A percentile compares a stretch with the other conserved stretches of the same genome.
These are phyloP conservation scores for Calonectria hongkongensis DNA, from an alignment of 2,329 filamentous ascomycete genomes.

Conservation along the genomic window DNA sequence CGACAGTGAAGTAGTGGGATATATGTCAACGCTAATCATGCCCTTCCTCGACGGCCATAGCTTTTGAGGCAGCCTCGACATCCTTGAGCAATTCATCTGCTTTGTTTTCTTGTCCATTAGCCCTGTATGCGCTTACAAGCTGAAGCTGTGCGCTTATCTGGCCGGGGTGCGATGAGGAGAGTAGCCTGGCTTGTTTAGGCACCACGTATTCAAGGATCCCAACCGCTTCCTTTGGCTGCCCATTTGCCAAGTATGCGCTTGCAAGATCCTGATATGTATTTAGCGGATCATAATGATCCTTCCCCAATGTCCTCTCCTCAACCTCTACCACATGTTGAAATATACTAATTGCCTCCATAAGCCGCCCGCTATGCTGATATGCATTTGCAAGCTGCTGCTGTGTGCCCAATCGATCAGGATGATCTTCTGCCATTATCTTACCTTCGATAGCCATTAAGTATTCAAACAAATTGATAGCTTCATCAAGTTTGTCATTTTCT, in stretches of 20 bases:
- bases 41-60: background rate
- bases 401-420: background rate
- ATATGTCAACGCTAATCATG: background rate
- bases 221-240: background rate
- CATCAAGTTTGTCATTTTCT: background rate
- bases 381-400: background rate
- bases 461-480: conserved; percentile 30
- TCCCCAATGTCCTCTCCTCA: background rate
- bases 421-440: background rate
- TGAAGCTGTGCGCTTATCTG: background rate
- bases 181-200: background rate
- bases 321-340: conserved; percentile 24
- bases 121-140: background rate
- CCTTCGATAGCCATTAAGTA: conserved; percentile 10
- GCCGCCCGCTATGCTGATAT: background rate
- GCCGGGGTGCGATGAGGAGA: background rate
- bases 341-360: background rate
- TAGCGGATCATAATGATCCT: conserved; percentile 3
- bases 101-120: conserved; percentile 1
- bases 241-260: background rate
- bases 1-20: no score
- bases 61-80: background rate
- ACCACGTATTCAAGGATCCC: conserved; percentile 11
- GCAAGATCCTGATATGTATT: conserved; percentile 25
- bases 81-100: background rate